A percentile compares a stretch with the other conserved stretches of the same genome.
Conservation (phyloP, 768 basidiomycete species). For the Agaricus sinodeliciosus region DNA sequence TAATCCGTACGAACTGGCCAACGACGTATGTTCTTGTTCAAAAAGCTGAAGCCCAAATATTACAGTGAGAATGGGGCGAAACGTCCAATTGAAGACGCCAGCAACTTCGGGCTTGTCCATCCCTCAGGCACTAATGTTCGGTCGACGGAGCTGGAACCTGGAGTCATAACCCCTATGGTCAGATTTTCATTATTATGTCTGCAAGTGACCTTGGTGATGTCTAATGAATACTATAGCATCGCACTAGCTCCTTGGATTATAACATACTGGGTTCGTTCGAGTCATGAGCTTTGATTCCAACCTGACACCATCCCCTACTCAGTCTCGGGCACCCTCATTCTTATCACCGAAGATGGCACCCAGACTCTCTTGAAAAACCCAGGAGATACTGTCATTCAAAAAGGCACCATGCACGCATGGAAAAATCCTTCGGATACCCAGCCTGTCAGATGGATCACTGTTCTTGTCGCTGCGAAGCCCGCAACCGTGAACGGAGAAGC, state of each 20-base stretch:
- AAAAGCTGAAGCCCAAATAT: background rate
- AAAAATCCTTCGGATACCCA: constrained; percentile 40
- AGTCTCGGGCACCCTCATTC: constrained; percentile 51
- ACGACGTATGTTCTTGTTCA: background rate
- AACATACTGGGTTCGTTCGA: constrained; percentile 45
- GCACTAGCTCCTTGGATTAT: constrained; percentile 54
- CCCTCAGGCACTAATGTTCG: constrained; percentile 40
- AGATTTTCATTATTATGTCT: constrained; percentile 9
- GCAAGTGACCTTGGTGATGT: background rate
- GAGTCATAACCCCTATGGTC: constrained; percentile 43
- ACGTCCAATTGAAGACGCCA: constrained; percentile 29
- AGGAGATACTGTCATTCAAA: constrained; percentile 51
- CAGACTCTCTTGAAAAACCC: constrained; percentile 47
- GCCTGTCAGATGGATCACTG: constrained; percentile 47
- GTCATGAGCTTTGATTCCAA: background rate
- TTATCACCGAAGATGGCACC: constrained; percentile 50
- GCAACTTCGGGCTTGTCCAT: constrained; percentile 37
- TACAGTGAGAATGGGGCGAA: constrained; percentile 45
- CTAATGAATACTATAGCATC: constrained; percentile 22
- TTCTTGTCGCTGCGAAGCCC: constrained; percentile 50
- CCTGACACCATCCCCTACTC: constrained; percentile 10
- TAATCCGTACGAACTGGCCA: constrained; percentile 22
- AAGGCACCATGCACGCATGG: constrained; percentile 58
- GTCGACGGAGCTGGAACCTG: constrained; percentile 51
- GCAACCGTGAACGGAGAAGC: constrained; percentile 37